A percentile compares a stretch with the other conserved stretches of the same genome.
phyloP scores from a whole-genome alignment of 1,139 yeast species.

The Taphrina pruni region DNA sequence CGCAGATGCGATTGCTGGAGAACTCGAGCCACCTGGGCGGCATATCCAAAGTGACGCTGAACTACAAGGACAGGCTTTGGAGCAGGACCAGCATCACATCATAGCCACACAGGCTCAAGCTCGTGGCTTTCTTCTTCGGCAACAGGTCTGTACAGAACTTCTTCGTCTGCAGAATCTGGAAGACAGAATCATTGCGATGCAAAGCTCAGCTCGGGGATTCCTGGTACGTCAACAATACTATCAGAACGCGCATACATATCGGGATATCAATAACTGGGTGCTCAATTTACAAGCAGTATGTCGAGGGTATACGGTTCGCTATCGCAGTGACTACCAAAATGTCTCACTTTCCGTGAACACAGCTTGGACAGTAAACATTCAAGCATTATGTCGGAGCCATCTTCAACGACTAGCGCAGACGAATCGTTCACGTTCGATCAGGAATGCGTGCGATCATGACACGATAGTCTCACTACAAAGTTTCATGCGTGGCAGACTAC shows the following conservation, averaged over 20 bases:
- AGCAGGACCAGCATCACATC: slow-evolving; percentile 48
- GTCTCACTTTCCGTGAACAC: slow-evolving; percentile 13
- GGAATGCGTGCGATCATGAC: neutral
- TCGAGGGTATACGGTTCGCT: slow-evolving; percentile 22
- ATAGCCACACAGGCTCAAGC: slow-evolving; percentile 53
- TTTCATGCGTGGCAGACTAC: slow-evolving; percentile 9
- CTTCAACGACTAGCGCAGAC: neutral
- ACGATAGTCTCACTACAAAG: slow-evolving; percentile 2
- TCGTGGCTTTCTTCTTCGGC: slow-evolving; percentile 43
- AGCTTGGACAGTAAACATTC: neutral
- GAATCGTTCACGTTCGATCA: neutral
- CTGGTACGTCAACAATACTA: slow-evolving; percentile 47
- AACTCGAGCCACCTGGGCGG: slow-evolving; percentile 44
- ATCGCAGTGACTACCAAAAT: neutral
- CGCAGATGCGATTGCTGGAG: slow-evolving; percentile 52
- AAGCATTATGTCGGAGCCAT: slow-evolving; percentile 17
- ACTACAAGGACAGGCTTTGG: slow-evolving; percentile 49
- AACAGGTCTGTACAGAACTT: slow-evolving; percentile 14
- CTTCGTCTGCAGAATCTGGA: slow-evolving; percentile 11
- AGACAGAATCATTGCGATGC: slow-evolving; percentile 49
- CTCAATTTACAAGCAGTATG: slow-evolving; percentile 55
- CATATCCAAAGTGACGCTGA: slow-evolving; percentile 50
- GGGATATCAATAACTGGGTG: slow-evolving; percentile 42
- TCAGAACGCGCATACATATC: slow-evolving; percentile 41
- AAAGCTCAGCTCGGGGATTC: slow-evolving; percentile 51